Conservation (phyloP, 257 asterid species). For the Sherardia arvensis region DNA sequence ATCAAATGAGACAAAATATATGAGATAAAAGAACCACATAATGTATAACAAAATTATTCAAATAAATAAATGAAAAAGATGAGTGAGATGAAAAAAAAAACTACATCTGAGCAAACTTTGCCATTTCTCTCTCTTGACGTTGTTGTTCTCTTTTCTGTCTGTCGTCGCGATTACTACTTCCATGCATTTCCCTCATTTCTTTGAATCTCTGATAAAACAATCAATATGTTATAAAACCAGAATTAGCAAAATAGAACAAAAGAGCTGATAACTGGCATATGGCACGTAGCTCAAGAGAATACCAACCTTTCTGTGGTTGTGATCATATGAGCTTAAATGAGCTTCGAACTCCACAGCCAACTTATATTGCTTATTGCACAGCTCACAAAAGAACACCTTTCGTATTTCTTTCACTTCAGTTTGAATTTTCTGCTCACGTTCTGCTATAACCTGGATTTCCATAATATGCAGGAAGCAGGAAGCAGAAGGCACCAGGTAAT, state of each 20-base stretch:
- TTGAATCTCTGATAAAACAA: conserved; percentile 66
- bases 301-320: conserved; percentile 91
- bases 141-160: conserved; percentile 93
- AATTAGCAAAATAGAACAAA: conserved; percentile 13
- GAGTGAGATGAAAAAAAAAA: background rate
- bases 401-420: conserved; percentile 93
- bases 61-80: background rate
- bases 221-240: conserved; percentile 1
- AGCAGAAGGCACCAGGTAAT: conserved; percentile 99
- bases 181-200: conserved; percentile 98
- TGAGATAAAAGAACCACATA: background rate
- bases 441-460: conserved; percentile 99
- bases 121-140: conserved; percentile 90
- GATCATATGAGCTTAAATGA: conserved; percentile 94
- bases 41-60: background rate
- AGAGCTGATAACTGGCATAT: background rate
- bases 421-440: conserved; percentile 91
- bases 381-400: conserved; percentile 92
- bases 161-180: conserved; percentile 91
- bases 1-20: conserved; percentile 2
- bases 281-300: conserved; percentile 3
- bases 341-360: conserved; percentile 98
- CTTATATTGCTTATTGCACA: conserved; percentile 98
- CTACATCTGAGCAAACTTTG: conserved; percentile 80
- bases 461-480: conserved; percentile 99